A percentile compares a stretch with the other conserved stretches of the same genome.
Conservation (phyloP, 192 early-diverging fungal genomes). For the Linnemannia schmuckeri region DNA sequence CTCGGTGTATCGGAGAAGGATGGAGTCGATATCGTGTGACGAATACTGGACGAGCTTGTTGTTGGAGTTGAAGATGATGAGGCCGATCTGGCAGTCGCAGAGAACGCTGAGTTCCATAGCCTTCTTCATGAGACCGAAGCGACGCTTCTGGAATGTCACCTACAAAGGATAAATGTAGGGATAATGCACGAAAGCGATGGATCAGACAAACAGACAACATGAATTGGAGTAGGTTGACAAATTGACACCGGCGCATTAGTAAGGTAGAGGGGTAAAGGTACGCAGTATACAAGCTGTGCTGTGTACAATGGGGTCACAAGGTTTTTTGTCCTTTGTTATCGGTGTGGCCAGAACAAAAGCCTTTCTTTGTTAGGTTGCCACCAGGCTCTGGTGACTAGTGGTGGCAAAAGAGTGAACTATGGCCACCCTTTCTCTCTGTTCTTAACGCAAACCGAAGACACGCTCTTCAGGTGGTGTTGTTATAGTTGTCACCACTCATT, state of each 20-base stretch:
- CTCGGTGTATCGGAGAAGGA: constrained; percentile 91
- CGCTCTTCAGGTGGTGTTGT: background rate
- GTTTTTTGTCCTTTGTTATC: background rate
- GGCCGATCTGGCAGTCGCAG: constrained; percentile 95
- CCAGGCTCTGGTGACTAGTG: background rate
- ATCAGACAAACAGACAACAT: background rate
- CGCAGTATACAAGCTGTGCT: background rate
- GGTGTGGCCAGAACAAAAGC: background rate
- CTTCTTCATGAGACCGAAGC: constrained; percentile 96
- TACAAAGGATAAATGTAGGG: constrained; percentile 40
- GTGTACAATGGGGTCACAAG: background rate
- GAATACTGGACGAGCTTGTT: constrained; percentile 96
- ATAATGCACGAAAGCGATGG: background rate
- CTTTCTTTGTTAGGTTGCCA: background rate
- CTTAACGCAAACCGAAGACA: background rate
- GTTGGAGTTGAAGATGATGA: constrained; percentile 94
- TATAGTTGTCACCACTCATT: too few species aligned
- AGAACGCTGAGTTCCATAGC: constrained; percentile 95
- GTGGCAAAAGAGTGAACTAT: too few species aligned
- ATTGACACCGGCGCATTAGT: background rate
- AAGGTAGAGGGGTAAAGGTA: background rate
- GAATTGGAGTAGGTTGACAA: too few species aligned
- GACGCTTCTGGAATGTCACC: constrained; percentile 96
- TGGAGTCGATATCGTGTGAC: constrained; percentile 93
- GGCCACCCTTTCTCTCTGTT: too few species aligned